Base-by-base conservation (phyloP, 2,329 filamentous ascomycete species). In the Sarocladium strictum region DNA sequence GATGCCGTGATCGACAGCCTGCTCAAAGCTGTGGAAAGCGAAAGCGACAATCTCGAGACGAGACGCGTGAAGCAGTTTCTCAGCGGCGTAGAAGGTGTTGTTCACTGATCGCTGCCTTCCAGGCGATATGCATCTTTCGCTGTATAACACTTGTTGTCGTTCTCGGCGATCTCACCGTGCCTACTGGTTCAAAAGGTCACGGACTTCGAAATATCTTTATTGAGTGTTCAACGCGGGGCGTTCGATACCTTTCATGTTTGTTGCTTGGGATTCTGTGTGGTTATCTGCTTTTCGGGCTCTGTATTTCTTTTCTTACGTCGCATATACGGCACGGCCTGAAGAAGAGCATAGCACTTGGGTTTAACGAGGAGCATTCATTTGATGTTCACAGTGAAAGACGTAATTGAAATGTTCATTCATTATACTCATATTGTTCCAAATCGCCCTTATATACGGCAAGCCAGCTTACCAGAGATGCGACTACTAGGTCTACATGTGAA, bases 11-110 rank as follows among this genome's bases (percentile, higher is more conserved):
- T 97, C 0, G 89, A 90, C 53, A 84, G 85, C 2, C 75, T 99
- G 41, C 82, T 95, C 47, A 84, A 89, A 58, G 94, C 94, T 2
- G 87, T 97, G 2, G 93, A 96, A 70, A 96, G 91, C 64, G 92
- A 97, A 67, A 81, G 79, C 54, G 81, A 83, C 7, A 87, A 89
- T 62, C 75, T 90, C 1, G 90, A 95, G 65, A 83, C 93, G 9
- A 83, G 81, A 0, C 75, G 90, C 9, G 87, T 96, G 12, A 78
- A 87, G 61, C 83, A 91, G 53, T 95, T 96, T 65, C 73, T 96
- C 55, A 81, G 86, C 27, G 87, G 89, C 55, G 88, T 95, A 2
- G 89, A 92, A 63, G 33, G 33, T 3, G 32, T 37, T 23, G 51
- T 35, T 3, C 43, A 47, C 24, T 47, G n/a, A 43, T n/a, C 38